Base-by-base conservation (phyloP, 352 stramenopile species). In the Phytophthora citricola region DNA sequence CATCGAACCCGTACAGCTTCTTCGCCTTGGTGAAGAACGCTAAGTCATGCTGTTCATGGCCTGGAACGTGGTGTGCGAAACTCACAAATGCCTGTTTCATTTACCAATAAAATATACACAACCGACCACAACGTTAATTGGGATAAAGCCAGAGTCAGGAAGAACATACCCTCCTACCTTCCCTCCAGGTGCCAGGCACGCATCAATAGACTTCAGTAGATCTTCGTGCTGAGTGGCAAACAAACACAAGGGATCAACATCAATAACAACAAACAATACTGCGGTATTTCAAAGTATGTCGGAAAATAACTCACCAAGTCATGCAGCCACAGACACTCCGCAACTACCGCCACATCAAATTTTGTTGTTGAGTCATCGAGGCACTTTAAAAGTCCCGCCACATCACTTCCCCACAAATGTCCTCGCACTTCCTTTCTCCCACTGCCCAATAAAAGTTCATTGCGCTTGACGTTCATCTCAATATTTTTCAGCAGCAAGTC, bases 281-380 rank as follows among this genome's bases (percentile, higher is more conserved):
- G 31, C 1, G 14, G 2, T 36, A 26, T 36, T 36, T 14, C 3
- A 34, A 34, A 11, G 31, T 34, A 34, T 11, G 17, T 20, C 17
- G 17, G 6, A 34, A 6, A 20, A 47, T n/a, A 32, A 55, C 29
- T 24, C 66, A 81, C 77, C 63, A 83, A 54, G 27, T 82, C 57
- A 60, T 87, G 78, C 8, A 87, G 55, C 78, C 75, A 87, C 14
- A 87, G 48, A 55, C 78, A 87, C 56, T 87, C 78, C 3, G 78
- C 78, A 32, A 85, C 71, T 12, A 87, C 63, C 12, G 63, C 78
- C 31, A 87, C 68, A 48, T 87, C 66, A 56, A 84, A 85, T 8
- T 45, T 31, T 11, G 15, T 3, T 40, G 50, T 20, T 26, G 57
- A 51, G 0, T 54, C 46, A 29, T 50, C 53, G 7, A 79, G 56